phyloP scores from a whole-genome alignment of 306 rosid species.

The Heteromeles arbutifolia region DNA sequence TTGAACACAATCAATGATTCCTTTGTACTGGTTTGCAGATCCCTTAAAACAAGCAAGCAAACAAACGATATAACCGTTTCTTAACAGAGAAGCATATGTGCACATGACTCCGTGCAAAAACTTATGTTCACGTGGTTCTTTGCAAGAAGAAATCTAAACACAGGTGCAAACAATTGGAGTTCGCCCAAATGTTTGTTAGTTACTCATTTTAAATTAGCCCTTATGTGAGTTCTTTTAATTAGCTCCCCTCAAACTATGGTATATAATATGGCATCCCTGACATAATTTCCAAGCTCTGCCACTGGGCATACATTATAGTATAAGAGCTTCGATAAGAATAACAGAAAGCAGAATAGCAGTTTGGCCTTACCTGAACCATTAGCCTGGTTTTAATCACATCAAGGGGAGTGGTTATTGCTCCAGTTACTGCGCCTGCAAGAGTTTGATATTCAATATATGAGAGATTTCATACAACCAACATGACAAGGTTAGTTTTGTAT shows the following conservation, averaged over 20 bases:
- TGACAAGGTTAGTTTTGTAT: neutral
- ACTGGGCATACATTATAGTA: neutral
- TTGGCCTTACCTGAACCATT: constrained; percentile 72
- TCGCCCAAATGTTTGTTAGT: neutral
- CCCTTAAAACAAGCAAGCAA: constrained; percentile 44
- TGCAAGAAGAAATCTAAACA: neutral
- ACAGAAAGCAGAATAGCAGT: constrained; percentile 3
- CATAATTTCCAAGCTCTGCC: neutral
- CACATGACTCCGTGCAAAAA: neutral
- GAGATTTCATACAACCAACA: neutral
- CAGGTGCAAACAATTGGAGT: neutral
- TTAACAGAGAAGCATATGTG: constrained; percentile 10
- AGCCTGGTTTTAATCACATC: constrained; percentile 92
- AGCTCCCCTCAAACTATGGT: neutral
- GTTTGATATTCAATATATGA: neutral
- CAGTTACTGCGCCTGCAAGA: constrained; percentile 79
- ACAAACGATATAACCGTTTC: constrained; percentile 9
- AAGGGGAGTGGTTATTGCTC: constrained; percentile 91
- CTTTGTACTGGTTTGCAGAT: constrained; percentile 72
- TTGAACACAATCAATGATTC: constrained; percentile 85
- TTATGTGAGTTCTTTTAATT: neutral
- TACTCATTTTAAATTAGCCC: neutral
- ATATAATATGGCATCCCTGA: neutral
- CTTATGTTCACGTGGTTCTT: no score
- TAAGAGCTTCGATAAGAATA: neutral